A percentile compares a stretch with the other conserved stretches of the same genome.
Evolutionary conservation across 345 rosid genomes (phyloP).

Genomic region (Acer saccharum): DNA sequence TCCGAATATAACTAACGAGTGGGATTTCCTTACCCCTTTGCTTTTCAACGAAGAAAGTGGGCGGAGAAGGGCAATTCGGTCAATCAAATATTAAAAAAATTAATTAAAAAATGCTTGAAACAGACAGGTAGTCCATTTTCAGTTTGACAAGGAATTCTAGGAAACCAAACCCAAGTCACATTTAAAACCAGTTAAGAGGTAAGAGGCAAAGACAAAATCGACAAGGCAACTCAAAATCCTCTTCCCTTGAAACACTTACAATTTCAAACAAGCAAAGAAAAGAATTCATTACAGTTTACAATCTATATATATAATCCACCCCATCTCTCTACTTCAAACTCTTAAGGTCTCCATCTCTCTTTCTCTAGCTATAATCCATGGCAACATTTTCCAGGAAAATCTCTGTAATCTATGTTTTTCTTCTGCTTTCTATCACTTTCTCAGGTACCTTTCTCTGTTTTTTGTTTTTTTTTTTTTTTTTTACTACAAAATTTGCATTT

Average conservation of each 20-base stretch:
- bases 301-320: constrained; percentile 18
- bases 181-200: constrained; percentile 31
- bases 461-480: not conserved
- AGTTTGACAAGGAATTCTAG: not conserved
- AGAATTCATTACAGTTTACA: constrained; percentile 33
- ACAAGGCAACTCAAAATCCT: constrained; percentile 34
- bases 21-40: constrained; percentile 44
- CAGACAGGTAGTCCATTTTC: constrained; percentile 18
- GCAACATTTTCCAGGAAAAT: constrained; percentile 30
- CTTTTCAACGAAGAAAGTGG: constrained; percentile 70
- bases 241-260: not conserved
- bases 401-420: constrained; percentile 31
- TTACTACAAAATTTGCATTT: not conserved
- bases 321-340: constrained; percentile 26
- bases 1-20: constrained; percentile 26
- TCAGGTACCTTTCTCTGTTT: constrained; percentile 44
- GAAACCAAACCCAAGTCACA: constrained; percentile 13
- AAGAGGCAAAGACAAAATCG: constrained; percentile 37
- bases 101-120: constrained; percentile 24
- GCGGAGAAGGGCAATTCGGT: constrained; percentile 38
- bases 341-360: constrained; percentile 22
- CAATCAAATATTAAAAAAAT: not conserved
- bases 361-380: constrained; percentile 32
- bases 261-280: constrained; percentile 55
- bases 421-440: constrained; percentile 38